Evolutionary conservation across 495 filamentous ascomycete genomes (phyloP), one percentile per base, ranked within the genome.

Genomic region (Penicillium herquei): DNA sequence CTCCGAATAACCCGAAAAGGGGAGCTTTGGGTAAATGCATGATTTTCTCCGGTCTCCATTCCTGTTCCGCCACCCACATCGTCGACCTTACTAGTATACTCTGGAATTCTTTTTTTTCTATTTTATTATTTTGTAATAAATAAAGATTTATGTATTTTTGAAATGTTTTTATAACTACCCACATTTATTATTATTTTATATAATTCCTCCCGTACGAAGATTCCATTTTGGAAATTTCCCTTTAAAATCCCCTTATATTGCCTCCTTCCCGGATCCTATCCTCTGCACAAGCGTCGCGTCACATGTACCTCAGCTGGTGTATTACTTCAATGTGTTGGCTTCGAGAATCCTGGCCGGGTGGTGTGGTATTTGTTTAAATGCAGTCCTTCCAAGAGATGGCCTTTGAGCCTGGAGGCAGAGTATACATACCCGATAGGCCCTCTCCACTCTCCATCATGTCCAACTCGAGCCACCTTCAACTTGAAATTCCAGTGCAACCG

Each of bases 301-400:
- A 49, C 50, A 61, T 63, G 57, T 42, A 51, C 52, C 37, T 49
- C 42, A 47, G 33, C 17, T 46, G 45, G 31, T 33, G 46, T 51
- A 40, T n/a, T 58, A 37, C 16, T 48, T 50, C 43, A 14, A 64
- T 58, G 60, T 35, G 52, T 50, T 59, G 52, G 49, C 46, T 30
- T 51, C 45, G 41, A 46, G 8, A 39, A 35, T 16, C 31, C 31
- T 39, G 42, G 31, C 32, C 12, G 13, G 54, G 59, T 51, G 51
- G 30, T 49, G 34, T 51, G 51, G 18, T 56, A 30, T 43, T n/a
- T 26, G 53, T 42, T 55, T 62, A 56, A 64, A 51, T 64, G 64
- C 58, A 62, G 53, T 57, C 57, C 34, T 47, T 42, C 41, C 50
- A 59, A 37, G 26, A 61, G 16, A 51, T 45, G 34, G 11, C 17